Evolutionary conservation across 2,329 filamentous ascomycete species (phyloP).

Genomic region (Penicillium psychrosexuale): DNA sequence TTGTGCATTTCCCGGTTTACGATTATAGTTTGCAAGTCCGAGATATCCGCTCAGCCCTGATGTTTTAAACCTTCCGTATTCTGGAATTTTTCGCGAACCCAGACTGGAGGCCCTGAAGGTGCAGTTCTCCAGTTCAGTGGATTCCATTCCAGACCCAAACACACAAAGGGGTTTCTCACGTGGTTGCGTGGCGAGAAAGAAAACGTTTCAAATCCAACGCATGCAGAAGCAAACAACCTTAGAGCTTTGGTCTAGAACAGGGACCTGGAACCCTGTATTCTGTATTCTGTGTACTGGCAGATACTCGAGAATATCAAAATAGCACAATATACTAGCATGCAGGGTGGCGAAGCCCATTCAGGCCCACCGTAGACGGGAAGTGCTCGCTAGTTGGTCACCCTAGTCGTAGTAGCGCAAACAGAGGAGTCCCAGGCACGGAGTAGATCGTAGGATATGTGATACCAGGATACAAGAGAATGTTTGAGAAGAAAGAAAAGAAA

Average conservation of each 20-base stretch:
- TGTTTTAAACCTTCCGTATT: background rate
- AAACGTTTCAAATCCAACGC: background rate
- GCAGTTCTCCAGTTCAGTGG: background rate
- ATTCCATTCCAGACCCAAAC: background rate
- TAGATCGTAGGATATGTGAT: slow-evolving; percentile 3
- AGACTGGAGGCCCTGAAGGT: background rate
- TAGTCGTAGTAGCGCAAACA: slow-evolving; percentile 19
- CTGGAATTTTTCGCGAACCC: no score
- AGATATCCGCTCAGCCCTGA: background rate
- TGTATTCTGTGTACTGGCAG: background rate
- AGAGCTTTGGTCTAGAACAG: background rate
- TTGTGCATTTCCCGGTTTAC: background rate
- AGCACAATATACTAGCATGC: background rate
- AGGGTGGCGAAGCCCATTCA: slow-evolving; percentile 4
- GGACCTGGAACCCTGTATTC: background rate
- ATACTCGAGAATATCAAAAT: background rate
- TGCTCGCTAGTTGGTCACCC: slow-evolving; percentile 12
- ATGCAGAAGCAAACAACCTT: background rate
- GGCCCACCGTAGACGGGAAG: background rate
- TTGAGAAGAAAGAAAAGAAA: background rate
- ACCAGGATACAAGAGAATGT: slow-evolving; percentile 4
- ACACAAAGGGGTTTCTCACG: background rate
- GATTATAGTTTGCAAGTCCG: background rate
- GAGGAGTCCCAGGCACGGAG: slow-evolving; percentile 13
- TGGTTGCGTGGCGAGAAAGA: background rate